Conservation (phyloP, 257 asterid genomes). For the Primulina tabacum region DNA sequence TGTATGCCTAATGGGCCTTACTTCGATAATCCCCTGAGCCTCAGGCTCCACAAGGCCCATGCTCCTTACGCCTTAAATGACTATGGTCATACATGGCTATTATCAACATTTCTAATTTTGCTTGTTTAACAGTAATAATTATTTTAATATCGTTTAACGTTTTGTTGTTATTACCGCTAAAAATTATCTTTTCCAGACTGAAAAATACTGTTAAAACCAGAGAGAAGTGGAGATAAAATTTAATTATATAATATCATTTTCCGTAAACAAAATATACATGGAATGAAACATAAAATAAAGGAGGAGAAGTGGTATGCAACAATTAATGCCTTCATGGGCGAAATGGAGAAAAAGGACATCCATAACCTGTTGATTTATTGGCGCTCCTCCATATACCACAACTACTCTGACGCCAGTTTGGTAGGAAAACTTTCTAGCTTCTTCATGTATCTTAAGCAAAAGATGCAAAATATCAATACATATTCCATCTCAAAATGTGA, state of each 20-base stretch:
- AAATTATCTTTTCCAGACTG: not conserved
- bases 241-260: too few relatives aligned
- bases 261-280: not conserved
- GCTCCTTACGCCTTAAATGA: not conserved
- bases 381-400: constrained; percentile 87
- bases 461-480: not conserved
- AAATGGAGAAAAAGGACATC: not conserved
- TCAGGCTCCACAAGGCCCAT: not conserved
- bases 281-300: constrained; percentile 12
- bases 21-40: not conserved
- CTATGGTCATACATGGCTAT: not conserved
- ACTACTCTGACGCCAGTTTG: constrained; percentile 76
- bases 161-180: too few relatives aligned
- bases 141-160: too few relatives aligned
- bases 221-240: not conserved
- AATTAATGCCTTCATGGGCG: not conserved
- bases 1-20: not conserved
- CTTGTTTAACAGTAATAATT: too few relatives aligned
- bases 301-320: not conserved
- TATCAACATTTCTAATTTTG: not conserved
- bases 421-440: constrained; percentile 71
- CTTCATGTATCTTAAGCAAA: constrained; percentile 66
- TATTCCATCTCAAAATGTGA: not conserved
- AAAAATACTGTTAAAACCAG: not conserved
- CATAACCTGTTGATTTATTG: constrained; percentile 70